Evolutionary conservation across 257 asterid species (phyloP), one percentile per base, ranked within the genome.

Genomic region (Plantago major): DNA sequence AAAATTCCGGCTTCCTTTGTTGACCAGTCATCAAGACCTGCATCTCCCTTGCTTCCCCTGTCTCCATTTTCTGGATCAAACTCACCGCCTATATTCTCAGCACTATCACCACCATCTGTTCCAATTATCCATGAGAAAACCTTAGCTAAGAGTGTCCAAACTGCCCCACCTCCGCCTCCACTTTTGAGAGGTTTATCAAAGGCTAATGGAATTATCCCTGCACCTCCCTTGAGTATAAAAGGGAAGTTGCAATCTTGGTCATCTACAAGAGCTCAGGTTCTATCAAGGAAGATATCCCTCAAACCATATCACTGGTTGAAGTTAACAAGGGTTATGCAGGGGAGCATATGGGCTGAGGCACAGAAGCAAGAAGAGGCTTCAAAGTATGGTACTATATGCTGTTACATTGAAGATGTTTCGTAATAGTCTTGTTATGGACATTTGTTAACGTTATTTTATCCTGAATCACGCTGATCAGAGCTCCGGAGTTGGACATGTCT

Each of bases 261-360:
- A 14, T 62, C 62, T 48, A 16, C 75, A 54, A 84, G 70, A 64
- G 59, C 46, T 65, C 86, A 61, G 51, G 59, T 55, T 15, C 84
- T 72, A 59, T 46, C 75, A 4, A 82, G 70, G 67, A 85, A 67
- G 70, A 38, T 84, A 26, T 66, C 88, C 42, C 82, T 90, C 67
- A 90, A 84, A 70, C 94, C 95, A 26, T 87, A 84, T 67, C 94
- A 90, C 72, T 90, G 97, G 97, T 69, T 84, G 81, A 90, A 90
- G 85, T 62, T 87, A 56, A 84, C 90, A 18, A 76, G 89, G 72
- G 92, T 85, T 45, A 69, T 76, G 73, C 94, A 87, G 60, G 97
- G 95, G 57, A 90, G 95, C 78, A 63, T 90, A 48, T 90, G 97
- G 97, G 95, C 94, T 38, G 95, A 87, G 55, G 73, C 89, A 60